These are phyloP conservation scores for Smittium culicis DNA, from an alignment of 371 early-diverging fungal genomes.

Conservation along the genomic window DNA sequence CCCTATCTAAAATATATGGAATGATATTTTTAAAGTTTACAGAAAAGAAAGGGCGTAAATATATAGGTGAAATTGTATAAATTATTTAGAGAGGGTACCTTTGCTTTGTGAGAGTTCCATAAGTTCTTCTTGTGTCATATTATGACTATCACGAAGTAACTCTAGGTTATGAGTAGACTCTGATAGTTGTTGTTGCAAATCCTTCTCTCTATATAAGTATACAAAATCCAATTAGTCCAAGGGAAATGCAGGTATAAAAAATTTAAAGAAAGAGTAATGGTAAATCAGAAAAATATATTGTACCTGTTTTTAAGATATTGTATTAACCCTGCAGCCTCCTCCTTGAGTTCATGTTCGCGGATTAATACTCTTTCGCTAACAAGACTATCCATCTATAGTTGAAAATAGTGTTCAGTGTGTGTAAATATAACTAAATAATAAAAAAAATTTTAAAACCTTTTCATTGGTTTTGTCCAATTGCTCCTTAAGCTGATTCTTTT, in stretches of 20 bases:
- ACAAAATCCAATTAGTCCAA: background rate
- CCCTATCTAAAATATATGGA: conserved; percentile 41
- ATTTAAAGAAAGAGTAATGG: no score
- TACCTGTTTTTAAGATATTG: conserved; percentile 64
- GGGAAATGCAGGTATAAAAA: no score
- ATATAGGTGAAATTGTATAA: conserved; percentile 5
- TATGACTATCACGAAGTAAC: conserved; percentile 49
- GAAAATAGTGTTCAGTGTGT: background rate
- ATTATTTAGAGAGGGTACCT: conserved; percentile 25
- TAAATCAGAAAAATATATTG: no score
- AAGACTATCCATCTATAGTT: conserved; percentile 39
- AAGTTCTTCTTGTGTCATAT: conserved; percentile 58
- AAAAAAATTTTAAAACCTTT: background rate
- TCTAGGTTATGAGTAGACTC: conserved; percentile 63
- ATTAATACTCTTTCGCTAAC: conserved; percentile 37
- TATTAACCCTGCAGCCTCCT: conserved; percentile 58
- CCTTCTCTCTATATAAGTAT: conserved; percentile 45
- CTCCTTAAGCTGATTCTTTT: conserved; percentile 11
- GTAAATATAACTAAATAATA: background rate
- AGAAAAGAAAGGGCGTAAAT: conserved; percentile 2
- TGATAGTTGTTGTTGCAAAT: conserved; percentile 64
- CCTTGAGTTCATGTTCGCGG: conserved; percentile 49
- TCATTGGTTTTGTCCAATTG: conserved; percentile 11
- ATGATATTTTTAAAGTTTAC: background rate
- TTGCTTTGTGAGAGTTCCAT: conserved; percentile 57